phyloP scores from a whole-genome alignment of 371 early-diverging fungal genomes.

The Circinella minor region DNA sequence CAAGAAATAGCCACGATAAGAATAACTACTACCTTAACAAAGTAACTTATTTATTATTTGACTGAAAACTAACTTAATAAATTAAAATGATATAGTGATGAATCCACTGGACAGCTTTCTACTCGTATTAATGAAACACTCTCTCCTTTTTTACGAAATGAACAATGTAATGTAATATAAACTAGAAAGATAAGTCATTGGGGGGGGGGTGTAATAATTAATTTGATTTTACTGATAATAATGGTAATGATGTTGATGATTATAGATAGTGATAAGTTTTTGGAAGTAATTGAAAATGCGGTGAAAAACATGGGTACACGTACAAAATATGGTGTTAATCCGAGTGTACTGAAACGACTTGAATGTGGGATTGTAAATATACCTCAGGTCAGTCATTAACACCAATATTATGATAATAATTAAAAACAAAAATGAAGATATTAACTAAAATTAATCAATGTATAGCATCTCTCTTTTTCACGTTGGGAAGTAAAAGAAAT shows the following conservation, averaged over 20 bases:
- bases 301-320: slow-evolving; percentile 27
- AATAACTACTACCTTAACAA: no score
- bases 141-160: slow-evolving; percentile 44
- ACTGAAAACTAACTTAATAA: no score
- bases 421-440: no score
- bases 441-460: not conserved
- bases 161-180: slow-evolving; percentile 27
- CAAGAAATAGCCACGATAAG: no score
- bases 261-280: slow-evolving; percentile 33
- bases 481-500: slow-evolving; percentile 66
- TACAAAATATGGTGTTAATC: slow-evolving; percentile 37
- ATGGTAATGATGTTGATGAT: no score
- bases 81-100: slow-evolving; percentile 31
- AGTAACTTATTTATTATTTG: no score
- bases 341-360: slow-evolving; percentile 11
- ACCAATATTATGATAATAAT: no score
- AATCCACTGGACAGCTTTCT: slow-evolving; percentile 25
- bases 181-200: not conserved
- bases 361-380: slow-evolving; percentile 24
- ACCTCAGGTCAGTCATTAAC: slow-evolving; percentile 19
- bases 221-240: not conserved
- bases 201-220: no score
- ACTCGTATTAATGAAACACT: slow-evolving; percentile 41
- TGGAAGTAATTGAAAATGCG: slow-evolving; percentile 31
- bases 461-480: slow-evolving; percentile 47